Evolutionary conservation across 164 flowering plant genomes (phyloP).

Genomic region (Magnolia changhungtana): DNA sequence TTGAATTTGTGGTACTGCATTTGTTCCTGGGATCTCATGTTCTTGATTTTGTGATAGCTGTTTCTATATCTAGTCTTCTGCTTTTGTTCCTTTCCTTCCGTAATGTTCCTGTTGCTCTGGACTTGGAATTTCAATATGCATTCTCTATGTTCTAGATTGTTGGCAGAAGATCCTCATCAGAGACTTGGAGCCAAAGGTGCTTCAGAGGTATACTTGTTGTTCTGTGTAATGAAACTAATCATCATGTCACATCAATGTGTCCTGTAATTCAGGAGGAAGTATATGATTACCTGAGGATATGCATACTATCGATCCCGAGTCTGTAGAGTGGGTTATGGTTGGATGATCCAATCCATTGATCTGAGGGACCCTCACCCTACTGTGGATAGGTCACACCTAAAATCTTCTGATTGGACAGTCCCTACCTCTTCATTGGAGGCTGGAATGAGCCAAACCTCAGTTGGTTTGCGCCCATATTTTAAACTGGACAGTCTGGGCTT

Average conservation of each 20-base stretch:
- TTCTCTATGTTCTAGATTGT: slow-evolving; percentile 42
- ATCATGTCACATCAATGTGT: background rate
- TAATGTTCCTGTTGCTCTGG: background rate
- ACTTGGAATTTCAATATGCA: too few species aligned
- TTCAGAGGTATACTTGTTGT: slow-evolving; percentile 57
- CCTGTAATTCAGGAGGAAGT: background rate
- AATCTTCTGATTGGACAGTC: too few species aligned
- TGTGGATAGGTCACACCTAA: too few species aligned
- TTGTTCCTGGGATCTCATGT: too few species aligned
- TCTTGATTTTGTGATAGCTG: background rate
- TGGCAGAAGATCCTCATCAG: slow-evolving; percentile 93
- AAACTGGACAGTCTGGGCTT: too few species aligned
- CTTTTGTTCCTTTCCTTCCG: background rate
- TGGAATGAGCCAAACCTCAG: too few species aligned
- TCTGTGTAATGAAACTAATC: background rate
- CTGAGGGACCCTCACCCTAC: background rate
- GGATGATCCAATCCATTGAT: background rate
- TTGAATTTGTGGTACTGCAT: background rate
- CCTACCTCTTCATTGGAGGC: too few species aligned
- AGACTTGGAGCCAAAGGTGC: slow-evolving; percentile 98
- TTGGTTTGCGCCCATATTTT: too few species aligned
- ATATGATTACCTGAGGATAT: background rate
- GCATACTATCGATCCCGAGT: background rate
- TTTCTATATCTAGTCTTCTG: background rate
- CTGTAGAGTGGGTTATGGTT: background rate